These are phyloP conservation scores for Saposhnikovia divaricata DNA, from an alignment of 129 eudicot species.

Conservation along the genomic window DNA sequence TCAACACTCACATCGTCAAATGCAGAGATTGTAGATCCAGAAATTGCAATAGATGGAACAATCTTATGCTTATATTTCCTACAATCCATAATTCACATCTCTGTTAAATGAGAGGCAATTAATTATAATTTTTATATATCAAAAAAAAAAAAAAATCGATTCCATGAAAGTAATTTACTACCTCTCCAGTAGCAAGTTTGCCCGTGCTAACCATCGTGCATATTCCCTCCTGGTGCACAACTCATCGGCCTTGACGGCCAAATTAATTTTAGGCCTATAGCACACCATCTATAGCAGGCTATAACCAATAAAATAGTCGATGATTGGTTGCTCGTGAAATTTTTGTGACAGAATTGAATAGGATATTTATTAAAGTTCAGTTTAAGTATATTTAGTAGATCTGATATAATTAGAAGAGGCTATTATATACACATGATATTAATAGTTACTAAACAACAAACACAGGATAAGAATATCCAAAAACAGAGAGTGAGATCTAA, in stretches of 20 bases:
- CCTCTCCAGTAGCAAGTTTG: constrained; percentile 84
- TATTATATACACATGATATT: too few relatives aligned
- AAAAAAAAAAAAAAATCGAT: too few relatives aligned
- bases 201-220: constrained; percentile 77
- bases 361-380: background rate
- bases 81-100: constrained; percentile 13
- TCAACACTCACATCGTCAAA: constrained; percentile 60
- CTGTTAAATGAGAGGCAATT: background rate
- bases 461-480: too few relatives aligned
- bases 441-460: too few relatives aligned
- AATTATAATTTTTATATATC: background rate
- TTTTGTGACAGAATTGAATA: background rate
- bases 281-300: background rate
- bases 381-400: background rate
- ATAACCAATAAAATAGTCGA: background rate
- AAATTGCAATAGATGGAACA: constrained; percentile 52
- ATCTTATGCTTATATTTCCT: constrained; percentile 66
- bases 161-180: constrained; percentile 12
- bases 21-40: constrained; percentile 64
- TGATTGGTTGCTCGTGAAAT: background rate
- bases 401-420: background rate
- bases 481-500: background rate
- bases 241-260: constrained; percentile 48
- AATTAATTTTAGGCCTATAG: background rate
- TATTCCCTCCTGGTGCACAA: constrained; percentile 89